Conservation (phyloP, 2,329 filamentous ascomycete genomes). For the Cladosporium phlei region DNA sequence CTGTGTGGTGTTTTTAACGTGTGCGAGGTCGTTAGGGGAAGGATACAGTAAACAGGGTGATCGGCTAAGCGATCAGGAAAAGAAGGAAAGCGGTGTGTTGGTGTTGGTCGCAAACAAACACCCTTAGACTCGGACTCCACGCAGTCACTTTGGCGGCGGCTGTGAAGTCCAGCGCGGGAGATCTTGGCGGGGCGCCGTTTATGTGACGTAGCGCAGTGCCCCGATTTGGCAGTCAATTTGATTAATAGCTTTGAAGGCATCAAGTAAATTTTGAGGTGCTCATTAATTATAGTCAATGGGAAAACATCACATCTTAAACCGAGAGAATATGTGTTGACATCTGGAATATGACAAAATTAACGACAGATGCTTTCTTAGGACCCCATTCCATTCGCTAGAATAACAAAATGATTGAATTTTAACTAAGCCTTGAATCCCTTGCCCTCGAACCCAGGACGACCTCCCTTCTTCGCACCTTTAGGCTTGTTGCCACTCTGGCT, state of each 20-base stretch:
- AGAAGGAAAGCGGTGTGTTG: neutral
- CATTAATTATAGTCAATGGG: too few relatives aligned
- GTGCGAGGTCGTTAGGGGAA: neutral
- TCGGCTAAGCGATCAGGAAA: conserved; percentile 4
- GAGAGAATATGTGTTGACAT: too few relatives aligned
- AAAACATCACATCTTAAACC: too few relatives aligned
- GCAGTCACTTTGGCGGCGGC: conserved; percentile 1
- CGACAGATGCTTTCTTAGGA: conserved; percentile 1
- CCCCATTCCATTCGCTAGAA: too few relatives aligned
- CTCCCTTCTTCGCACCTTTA: conserved; percentile 64
- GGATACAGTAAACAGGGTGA: neutral
- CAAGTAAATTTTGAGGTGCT: too few relatives aligned
- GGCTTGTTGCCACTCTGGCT: conserved; percentile 52
- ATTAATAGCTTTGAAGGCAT: too few relatives aligned
- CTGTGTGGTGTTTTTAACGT: neutral
- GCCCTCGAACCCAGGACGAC: conserved; percentile 57
- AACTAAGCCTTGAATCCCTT: conserved; percentile 56
- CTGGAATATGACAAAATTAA: too few relatives aligned
- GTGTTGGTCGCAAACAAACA: conserved; percentile 8
- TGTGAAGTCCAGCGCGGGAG: conserved; percentile 8
- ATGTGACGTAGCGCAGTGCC: conserved; percentile 6
- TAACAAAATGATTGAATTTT: too few relatives aligned
- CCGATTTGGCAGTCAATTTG: too few relatives aligned
- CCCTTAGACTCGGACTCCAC: neutral
- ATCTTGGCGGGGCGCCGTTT: conserved; percentile 4